phyloP scores from a whole-genome alignment of 140 eudicot genomes.

The Bidens hawaiensis region DNA sequence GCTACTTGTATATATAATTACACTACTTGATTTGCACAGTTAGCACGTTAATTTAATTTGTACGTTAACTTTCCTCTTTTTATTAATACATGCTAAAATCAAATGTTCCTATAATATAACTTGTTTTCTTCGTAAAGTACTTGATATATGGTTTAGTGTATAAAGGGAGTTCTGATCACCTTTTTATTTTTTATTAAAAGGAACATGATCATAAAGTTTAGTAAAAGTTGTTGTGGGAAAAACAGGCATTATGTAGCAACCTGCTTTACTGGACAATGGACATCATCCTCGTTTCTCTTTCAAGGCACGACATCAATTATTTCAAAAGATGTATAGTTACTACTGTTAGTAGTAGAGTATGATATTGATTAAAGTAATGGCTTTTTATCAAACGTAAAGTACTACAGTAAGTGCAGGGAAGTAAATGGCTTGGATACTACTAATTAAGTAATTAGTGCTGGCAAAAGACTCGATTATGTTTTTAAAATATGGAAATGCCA shows the following conservation, averaged over 20 bases:
- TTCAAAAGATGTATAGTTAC: slow-evolving; percentile 14
- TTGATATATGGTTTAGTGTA: slow-evolving; percentile 23
- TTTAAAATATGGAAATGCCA: slow-evolving; percentile 14
- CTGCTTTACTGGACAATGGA: slow-evolving; percentile 37
- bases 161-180: neutral
- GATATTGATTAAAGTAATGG: slow-evolving; percentile 8
- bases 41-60: too few relatives aligned
- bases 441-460: neutral
- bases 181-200: slow-evolving; percentile 18
- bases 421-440: slow-evolving; percentile 3
- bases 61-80: too few relatives aligned
- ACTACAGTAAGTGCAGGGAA: neutral
- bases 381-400: slow-evolving; percentile 16
- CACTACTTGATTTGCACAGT: too few relatives aligned
- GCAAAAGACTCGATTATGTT: neutral
- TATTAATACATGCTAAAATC: too few relatives aligned
- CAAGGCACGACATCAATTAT: too few relatives aligned
- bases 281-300: slow-evolving; percentile 34
- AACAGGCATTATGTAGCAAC: slow-evolving; percentile 17
- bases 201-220: slow-evolving; percentile 23
- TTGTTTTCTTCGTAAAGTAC: slow-evolving; percentile 6
- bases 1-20: too few relatives aligned
- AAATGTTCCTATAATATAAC: neutral
- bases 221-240: slow-evolving; percentile 30
- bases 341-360: slow-evolving; percentile 3